Base-by-base conservation (phyloP, 208 protist species). In the Leishmania turanica region DNA sequence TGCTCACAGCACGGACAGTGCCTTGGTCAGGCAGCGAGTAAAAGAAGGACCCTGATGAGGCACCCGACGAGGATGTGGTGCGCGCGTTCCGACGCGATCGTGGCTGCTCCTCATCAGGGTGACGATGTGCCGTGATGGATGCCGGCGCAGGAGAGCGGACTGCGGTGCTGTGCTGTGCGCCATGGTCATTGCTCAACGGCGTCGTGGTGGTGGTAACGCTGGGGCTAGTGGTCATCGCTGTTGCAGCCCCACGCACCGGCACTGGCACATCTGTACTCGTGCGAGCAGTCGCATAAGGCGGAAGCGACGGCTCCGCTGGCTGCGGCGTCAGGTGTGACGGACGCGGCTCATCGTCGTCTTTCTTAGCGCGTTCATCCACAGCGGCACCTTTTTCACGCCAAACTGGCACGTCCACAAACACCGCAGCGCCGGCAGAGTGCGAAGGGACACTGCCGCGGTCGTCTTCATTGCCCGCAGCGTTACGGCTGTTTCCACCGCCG, bases 21-120 rank as follows among this genome's bases (percentile, higher is more conserved):
- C 70, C 45, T 71, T 77, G 75, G 9, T 51, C 19, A 21, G 81
- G 81, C 11, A 84, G 68, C 5, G 81, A 84, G 51, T 47, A 80
- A 62, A 80, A 80, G 51, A 80, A 80, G 2, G 81, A 84, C 31
- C 69, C 75, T 2, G 45, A 71, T 47, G 66, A 24, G 21, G 66
- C 70, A 8, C 17, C 49, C 0, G 70, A 78, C 4, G 42, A 19
- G 3, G 62, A 37, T 6, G 54, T 17, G 15, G 76, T 45, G 4
- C 27, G 68, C 27, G 45, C 40, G 45, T 40, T 21, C 66, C 40
- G 37, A 17, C 66, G 37, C 21, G 37, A 13, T 21, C 2, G 66
- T 47, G 24, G 66, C 40, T 42, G 40, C 40, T 71, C 72, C 7
- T 54, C 72, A 49, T 78, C 72, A 47, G 19, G 47, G n/a, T 37